Percentiles rank a stretch among this genome's conserved stretches.
These are phyloP conservation scores for Dendrobium catenatum DNA, from an alignment of 106 monocot species.

Conservation along the genomic window DNA sequence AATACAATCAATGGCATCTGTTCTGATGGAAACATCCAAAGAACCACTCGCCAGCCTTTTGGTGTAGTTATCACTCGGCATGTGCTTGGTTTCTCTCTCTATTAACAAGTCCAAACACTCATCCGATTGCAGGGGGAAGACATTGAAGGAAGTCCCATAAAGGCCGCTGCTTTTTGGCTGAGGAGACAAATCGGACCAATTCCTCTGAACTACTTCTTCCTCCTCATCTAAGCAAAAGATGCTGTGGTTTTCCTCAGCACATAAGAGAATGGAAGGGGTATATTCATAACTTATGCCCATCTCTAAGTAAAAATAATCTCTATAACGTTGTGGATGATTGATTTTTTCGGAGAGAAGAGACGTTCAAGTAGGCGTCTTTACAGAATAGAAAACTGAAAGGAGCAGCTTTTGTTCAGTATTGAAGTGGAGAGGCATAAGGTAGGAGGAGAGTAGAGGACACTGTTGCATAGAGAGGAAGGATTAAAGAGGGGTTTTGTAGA, in stretches of 20 bases:
- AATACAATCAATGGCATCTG: constrained; percentile 88
- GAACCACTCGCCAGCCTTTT: constrained; percentile 41
- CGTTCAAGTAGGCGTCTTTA: background rate
- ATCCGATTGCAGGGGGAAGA: constrained; percentile 37
- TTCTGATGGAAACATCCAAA: constrained; percentile 50
- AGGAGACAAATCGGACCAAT: background rate
- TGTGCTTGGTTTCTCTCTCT: constrained; percentile 43
- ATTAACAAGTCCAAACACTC: constrained; percentile 49
- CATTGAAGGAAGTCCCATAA: constrained; percentile 30
- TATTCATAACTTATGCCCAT: constrained; percentile 38
- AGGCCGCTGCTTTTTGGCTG: constrained; percentile 12
- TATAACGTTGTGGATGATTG: background rate
- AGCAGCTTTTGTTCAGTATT: background rate
- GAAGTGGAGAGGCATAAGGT: background rate
- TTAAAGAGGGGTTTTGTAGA: background rate
- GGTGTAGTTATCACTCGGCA: constrained; percentile 55
- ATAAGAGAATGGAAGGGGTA: constrained; percentile 50
- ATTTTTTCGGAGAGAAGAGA: background rate
- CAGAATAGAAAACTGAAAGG: background rate
- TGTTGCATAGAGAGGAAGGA: constrained; percentile 2
- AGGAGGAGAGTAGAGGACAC: constrained; percentile 2
- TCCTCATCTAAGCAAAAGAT: constrained; percentile 51
- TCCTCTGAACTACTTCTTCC: background rate
- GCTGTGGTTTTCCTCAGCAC: constrained; percentile 59
- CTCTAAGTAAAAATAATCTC: background rate